Base-by-base conservation (phyloP, 192 early-diverging fungal genomes). In the Coemansia sp. region DNA sequence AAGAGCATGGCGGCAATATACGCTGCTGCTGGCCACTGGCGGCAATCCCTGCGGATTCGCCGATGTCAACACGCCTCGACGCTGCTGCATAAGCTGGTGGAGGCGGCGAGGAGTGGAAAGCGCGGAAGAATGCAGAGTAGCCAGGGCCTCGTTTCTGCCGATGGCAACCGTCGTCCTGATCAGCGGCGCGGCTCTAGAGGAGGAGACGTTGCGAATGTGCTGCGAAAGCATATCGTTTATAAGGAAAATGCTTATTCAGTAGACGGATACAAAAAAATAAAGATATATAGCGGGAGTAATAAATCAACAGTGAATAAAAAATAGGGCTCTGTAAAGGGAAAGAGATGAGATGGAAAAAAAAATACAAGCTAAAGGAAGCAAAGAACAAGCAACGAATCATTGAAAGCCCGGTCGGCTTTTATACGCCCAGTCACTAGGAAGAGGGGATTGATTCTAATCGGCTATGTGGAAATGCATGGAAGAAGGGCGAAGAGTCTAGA, bases 211-310 rank as follows among this genome's bases (percentile, higher is more conserved):
- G 22, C 11, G 9, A 27, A 52, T 23, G 50, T 27, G 23, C 25
- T 55, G 54, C 14, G 54, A 55, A 35, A 55, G 54, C 54, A 55
- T 55, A 13, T 19, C 8, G 14, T 16, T 54, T 3, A 11, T 6
- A n/a, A 30, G 14, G 6, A 28, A 55, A 30, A 30, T 9, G 9
- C 25, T 4, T 28, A 54, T 28, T 30, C 14, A 54, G 30, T 55
- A 35, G 19, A 32, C 1, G 19, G 54, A 32, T 35, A 19, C 10
- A 35, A 54, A 32, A 55, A 35, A 22, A n/a, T 35, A 20, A 29
- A 35, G 10, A 27, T n/a, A n/a, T n/a, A n/a, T n/a, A n/a, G n/a
- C n/a, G n/a, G n/a, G n/a, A n/a, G n/a, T n/a, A 18, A 48, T 18
- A 48, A 2, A 6, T 48, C 6, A 35, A 35, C 34, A 35, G 11